Percentiles rank a stretch among this genome's conserved stretches.
phyloP scores from a whole-genome alignment of 768 basidiomycete genomes.

The Termitomyces sp. region DNA sequence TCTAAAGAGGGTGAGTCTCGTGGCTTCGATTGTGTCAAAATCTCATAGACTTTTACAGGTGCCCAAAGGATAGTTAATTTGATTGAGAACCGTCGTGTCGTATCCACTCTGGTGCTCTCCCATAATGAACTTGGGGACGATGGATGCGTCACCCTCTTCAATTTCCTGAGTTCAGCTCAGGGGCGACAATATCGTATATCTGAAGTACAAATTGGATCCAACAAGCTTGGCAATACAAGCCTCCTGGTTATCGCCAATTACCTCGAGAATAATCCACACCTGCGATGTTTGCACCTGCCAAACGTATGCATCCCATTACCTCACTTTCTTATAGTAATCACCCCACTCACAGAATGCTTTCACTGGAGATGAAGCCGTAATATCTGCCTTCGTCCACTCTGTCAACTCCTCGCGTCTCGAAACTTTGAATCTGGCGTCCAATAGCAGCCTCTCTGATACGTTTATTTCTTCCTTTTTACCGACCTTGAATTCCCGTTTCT shows the following conservation, averaged over 20 bases:
- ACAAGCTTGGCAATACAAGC: conserved; percentile 51
- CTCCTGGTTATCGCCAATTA: conserved; percentile 52
- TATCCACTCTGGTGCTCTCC: conserved; percentile 53
- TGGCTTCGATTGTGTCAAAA: not conserved
- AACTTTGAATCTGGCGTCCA: conserved; percentile 48
- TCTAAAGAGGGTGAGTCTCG: conserved; percentile 20
- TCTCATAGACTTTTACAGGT: conserved; percentile 28
- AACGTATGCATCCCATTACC: conserved; percentile 38
- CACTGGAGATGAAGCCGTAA: conserved; percentile 30
- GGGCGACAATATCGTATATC: conserved; percentile 44
- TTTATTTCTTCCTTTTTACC: conserved; percentile 52
- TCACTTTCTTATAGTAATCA: not conserved
- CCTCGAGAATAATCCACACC: conserved; percentile 38
- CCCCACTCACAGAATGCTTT: conserved; percentile 19
- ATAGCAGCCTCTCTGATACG: conserved; percentile 44
- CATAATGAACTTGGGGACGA: conserved; percentile 56
- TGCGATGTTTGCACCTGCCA: conserved; percentile 53
- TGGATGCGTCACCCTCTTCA: conserved; percentile 52
- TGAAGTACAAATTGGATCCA: conserved; percentile 57
- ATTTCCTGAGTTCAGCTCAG: conserved; percentile 46
- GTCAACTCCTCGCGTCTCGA: conserved; percentile 53
- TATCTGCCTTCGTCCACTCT: conserved; percentile 39
- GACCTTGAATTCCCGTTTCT: conserved; percentile 39
- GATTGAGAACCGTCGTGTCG: conserved; percentile 41
- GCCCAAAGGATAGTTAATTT: conserved; percentile 45